Evolutionary conservation across 768 basidiomycete species (phyloP), one percentile per base, ranked within the genome.

Genomic region (Phlebiopsis flavidoalba): DNA sequence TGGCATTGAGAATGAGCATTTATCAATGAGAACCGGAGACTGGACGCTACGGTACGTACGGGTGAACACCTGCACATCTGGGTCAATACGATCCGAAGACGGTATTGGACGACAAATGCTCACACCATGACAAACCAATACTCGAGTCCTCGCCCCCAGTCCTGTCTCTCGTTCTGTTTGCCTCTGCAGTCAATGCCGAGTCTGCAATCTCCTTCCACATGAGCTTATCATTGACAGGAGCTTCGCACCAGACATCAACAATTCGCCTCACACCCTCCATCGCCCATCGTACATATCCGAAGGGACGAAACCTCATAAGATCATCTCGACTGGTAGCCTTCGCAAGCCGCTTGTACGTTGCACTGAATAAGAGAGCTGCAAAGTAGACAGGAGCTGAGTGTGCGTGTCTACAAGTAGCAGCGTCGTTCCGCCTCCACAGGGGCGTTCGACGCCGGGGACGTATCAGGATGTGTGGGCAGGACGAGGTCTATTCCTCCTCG

Each of bases 201-300:
- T 91, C 87, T 0, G 91, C 91, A 48, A 90, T 76, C 62, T 87
- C 87, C 65, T 76, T 82, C 90, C 90, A 93, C 7, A 76, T 19
- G 1, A 57, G 61, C 36, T 63, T 74, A 61, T 75, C 75, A 31
- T 31, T n/a, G 14, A 91, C 83, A 0, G 91, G 88, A 0, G 88
- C 88, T 67, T 93, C 93, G 65, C 93, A 95, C 88, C 90, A 95
- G 2, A 95, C 93, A 65, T 95, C 93, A 6, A 95, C 84, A 57
- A 94, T 79, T n/a, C 5, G 85, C 80, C 56, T 83, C 75, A n/a
- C 3, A 93, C 83, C 40, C 79, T 79, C 31, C 80, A n/a, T n/a
- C n/a, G 80, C 10, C 74, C 82, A 1, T 67, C 71, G 66, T 88
- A 91, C 67, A 90, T 69, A 15, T 76, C 85, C 26, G n/a, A n/a